Percentiles rank a stretch among this genome's conserved stretches.
phyloP scores from a whole-genome alignment of 2,329 filamentous ascomycete genomes.

The Penicillium vulpinum region DNA sequence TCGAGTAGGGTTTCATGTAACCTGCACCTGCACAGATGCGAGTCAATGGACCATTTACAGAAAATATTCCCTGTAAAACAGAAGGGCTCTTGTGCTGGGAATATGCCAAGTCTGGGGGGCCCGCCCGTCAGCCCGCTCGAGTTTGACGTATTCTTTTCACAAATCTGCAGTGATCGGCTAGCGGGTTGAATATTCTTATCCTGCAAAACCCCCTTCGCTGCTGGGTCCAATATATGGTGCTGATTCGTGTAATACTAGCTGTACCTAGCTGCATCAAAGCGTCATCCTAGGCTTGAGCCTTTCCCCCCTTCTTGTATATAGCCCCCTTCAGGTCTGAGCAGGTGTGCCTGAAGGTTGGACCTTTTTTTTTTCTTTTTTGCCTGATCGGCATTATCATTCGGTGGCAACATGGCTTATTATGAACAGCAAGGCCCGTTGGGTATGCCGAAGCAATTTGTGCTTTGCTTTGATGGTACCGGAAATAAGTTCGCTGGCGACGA shows the following conservation, averaged over 20 bases:
- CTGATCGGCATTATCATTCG: background rate
- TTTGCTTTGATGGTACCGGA: slow-evolving; percentile 48
- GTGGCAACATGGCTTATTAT: slow-evolving; percentile 19
- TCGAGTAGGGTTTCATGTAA: background rate
- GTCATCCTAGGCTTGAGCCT: background rate
- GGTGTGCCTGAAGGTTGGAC: background rate
- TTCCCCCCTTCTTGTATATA: slow-evolving; percentile 14
- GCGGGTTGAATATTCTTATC: slow-evolving; percentile 12
- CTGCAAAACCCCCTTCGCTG: slow-evolving; percentile 10
- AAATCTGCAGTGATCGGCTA: slow-evolving; percentile 21
- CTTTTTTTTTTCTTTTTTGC: background rate
- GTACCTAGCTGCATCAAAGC: background rate
- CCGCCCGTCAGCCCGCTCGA: slow-evolving; percentile 11
- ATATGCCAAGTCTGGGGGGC: slow-evolving; percentile 12
- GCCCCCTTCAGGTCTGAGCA: background rate
- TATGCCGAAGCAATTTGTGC: slow-evolving; percentile 40
- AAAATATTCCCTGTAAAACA: background rate
- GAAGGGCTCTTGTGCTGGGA: slow-evolving; percentile 4
- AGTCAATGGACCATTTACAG: background rate
- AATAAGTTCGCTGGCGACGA: slow-evolving; percentile 47
- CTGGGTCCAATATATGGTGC: slow-evolving; percentile 1
- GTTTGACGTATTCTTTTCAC: slow-evolving; percentile 22
- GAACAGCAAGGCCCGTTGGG: slow-evolving; percentile 19
- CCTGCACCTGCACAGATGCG: background rate
- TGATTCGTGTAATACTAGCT: slow-evolving; percentile 15